Conservation (phyloP, 208 protist species). For the Crithidia expoeki region DNA sequence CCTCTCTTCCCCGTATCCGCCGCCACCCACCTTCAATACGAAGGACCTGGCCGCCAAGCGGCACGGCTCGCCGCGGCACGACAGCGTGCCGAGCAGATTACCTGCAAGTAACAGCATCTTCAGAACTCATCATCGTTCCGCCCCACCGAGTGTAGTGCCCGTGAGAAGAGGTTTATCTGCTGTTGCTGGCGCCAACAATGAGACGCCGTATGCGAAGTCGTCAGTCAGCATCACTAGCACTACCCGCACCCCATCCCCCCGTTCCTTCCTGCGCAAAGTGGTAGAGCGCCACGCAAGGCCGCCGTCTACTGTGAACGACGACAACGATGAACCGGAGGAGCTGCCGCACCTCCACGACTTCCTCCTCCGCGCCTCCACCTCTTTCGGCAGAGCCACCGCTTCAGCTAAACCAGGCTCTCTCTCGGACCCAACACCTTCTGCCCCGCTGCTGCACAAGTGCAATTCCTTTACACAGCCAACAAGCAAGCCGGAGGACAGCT, state of each 20-base stretch:
- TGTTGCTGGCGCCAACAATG: background rate
- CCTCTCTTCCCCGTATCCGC: background rate
- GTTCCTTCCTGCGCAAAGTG: background rate
- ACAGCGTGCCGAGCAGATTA: background rate
- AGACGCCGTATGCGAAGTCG: background rate
- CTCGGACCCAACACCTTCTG: background rate
- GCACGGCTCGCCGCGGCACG: background rate
- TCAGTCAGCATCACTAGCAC: constrained; percentile 5
- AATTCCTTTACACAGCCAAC: constrained; percentile 2
- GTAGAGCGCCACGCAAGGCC: too few relatives aligned
- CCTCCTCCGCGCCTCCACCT: background rate
- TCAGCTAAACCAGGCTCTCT: background rate
- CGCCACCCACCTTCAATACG: background rate
- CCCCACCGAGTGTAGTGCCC: background rate
- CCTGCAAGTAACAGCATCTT: background rate
- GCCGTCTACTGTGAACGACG: background rate
- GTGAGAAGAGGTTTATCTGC: background rate
- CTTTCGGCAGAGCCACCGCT: background rate
- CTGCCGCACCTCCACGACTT: constrained; percentile 19
- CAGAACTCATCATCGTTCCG: background rate
- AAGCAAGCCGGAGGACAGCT: background rate
- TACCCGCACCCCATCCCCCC: background rate
- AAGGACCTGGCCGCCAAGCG: background rate
- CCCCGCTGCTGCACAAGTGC: background rate
- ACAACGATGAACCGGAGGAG: background rate